phyloP scores from a whole-genome alignment of 2,329 filamentous ascomycete species.

The Colletotrichum neosansevieriae region DNA sequence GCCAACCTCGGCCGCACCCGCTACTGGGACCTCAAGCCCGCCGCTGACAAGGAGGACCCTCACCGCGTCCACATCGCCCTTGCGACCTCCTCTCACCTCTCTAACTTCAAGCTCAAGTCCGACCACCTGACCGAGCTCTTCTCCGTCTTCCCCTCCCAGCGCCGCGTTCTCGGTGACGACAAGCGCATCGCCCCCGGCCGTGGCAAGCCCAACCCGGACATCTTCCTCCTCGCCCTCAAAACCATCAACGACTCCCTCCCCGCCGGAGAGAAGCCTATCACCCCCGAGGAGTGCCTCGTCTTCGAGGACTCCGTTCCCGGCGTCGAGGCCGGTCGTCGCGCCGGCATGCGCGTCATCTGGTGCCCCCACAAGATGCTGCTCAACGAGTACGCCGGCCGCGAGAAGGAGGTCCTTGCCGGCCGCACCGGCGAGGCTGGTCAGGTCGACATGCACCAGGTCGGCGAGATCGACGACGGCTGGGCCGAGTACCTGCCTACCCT shows the following conservation, averaged over 20 bases:
- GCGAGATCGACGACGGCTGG: slow-evolving; percentile 71
- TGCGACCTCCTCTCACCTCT: slow-evolving; percentile 80
- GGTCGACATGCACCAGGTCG: slow-evolving; percentile 67
- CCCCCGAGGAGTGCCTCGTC: slow-evolving; percentile 89
- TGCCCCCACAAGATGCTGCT: slow-evolving; percentile 84
- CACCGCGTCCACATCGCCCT: slow-evolving; percentile 81
- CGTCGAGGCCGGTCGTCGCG: slow-evolving; percentile 88
- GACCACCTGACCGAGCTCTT: slow-evolving; percentile 69
- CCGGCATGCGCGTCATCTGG: slow-evolving; percentile 96
- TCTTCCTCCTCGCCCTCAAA: slow-evolving; percentile 87
- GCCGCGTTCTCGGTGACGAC: slow-evolving; percentile 89
- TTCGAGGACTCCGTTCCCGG: slow-evolving; percentile 97
- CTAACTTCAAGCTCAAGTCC: slow-evolving; percentile 84
- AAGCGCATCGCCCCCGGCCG: slow-evolving; percentile 78
- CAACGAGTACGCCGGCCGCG: slow-evolving; percentile 80
- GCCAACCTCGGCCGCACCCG: slow-evolving; percentile 65
- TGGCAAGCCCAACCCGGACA: slow-evolving; percentile 96
- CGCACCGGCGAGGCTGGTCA: slow-evolving; percentile 76
- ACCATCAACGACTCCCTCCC: slow-evolving; percentile 83
- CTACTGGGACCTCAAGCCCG: slow-evolving; percentile 58
- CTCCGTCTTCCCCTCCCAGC: slow-evolving; percentile 74
- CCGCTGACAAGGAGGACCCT: slow-evolving; percentile 43
- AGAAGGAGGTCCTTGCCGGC: slow-evolving; percentile 86
- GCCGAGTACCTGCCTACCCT: slow-evolving; percentile 65
- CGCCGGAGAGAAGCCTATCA: slow-evolving; percentile 73